Evolutionary conservation across 306 rosid species (phyloP), one percentile per base, ranked within the genome.

Genomic region (Fagus crenata): DNA sequence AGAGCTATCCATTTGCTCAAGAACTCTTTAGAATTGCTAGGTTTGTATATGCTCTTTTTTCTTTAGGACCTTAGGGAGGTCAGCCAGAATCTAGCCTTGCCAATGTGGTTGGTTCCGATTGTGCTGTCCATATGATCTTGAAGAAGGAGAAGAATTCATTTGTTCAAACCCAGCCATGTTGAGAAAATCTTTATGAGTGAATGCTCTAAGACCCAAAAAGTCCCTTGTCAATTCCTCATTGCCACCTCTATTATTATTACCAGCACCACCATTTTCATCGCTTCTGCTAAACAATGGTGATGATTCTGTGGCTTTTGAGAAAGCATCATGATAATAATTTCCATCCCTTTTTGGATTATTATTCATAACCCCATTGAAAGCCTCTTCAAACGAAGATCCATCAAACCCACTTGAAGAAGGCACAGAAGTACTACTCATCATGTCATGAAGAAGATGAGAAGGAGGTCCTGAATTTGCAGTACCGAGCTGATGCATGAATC

Each of bases 221-320:
- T 92, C 97, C 70, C 91, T 83, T 3, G 96, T 92, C 84, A 82
- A 73, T 49, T 85, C 97, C 36, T 81, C 85, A 18, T n/a, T 58
- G 33, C 46, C 81, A 22, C 46, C 78, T 8, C 51, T 49, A 42
- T 6, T 22, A 22, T 22, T 22, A 22, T 22, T 41, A 53, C 53
- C 55, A 59, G 5, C 60, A 7, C 31, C 65, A 0, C 32, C 59
- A 8, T 15, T 59, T n/a, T 37, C 69, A 72, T 9, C 73, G 67
- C n/a, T 74, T 55, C 72, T 7, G 46, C 72, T 6, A 70, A 69
- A 58, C 28, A 22, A 22, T 22, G 28, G 28, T 7, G 53, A 55
- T 28, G 61, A 53, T 67, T 49, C 42, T 68, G 74, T 14, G 75
- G 86, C 41, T 75, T 75, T 75, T 11, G 78, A 54, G 75, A 75